Conservation (phyloP, 345 rosid species). For the Lagerstroemia speciosa region DNA sequence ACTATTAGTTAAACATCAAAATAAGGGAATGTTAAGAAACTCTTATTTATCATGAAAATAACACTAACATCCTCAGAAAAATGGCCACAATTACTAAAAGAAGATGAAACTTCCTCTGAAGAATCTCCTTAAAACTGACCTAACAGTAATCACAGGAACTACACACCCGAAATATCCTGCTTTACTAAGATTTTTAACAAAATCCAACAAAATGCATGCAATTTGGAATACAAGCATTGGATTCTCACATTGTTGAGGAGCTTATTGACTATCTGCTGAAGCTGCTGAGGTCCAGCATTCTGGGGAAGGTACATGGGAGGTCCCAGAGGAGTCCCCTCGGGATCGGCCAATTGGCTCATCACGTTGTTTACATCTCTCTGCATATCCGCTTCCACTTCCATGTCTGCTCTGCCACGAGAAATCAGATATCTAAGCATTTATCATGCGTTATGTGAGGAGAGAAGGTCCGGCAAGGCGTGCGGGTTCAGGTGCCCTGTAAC, state of each 20-base stretch:
- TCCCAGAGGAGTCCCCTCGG: conserved; percentile 63
- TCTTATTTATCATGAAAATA: background rate
- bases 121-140: background rate
- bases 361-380: conserved; percentile 40
- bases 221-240: background rate
- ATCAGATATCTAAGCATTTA: background rate
- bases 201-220: background rate
- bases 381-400: conserved; percentile 27
- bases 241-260: conserved; percentile 56
- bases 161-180: no score
- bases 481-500: no score
- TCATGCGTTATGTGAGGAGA: no score
- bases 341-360: conserved; percentile 74
- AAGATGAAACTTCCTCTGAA: background rate
- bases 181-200: background rate
- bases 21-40: background rate
- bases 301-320: conserved; percentile 79
- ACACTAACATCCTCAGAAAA: background rate
- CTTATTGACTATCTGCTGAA: conserved; percentile 72
- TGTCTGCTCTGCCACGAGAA: conserved; percentile 1
- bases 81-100: background rate
- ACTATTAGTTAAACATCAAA: background rate
- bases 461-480: no score
- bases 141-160: background rate
- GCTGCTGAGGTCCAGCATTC: conserved; percentile 70